These are phyloP conservation scores for Tricholomella constricta DNA, from an alignment of 768 basidiomycete species.

Conservation along the genomic window DNA sequence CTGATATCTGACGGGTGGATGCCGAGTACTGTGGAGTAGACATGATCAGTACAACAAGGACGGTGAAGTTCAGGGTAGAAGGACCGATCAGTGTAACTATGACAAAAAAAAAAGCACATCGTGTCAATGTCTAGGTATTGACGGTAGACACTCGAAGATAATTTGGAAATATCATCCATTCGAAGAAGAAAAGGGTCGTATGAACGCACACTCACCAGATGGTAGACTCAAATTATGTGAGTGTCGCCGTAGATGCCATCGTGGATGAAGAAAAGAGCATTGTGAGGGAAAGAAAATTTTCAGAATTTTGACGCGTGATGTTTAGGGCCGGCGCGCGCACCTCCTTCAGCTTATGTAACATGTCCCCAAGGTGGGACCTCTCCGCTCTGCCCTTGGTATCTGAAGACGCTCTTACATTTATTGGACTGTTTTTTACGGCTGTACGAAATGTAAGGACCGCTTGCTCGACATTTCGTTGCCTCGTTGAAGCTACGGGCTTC, in stretches of 20 bases:
- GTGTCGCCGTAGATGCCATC: background rate
- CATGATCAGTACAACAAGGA: conserved; percentile 1
- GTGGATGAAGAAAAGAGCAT: background rate
- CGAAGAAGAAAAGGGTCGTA: conserved; percentile 27
- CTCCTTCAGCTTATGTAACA: background rate
- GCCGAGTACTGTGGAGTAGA: background rate
- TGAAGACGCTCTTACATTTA: no score
- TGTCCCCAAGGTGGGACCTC: no score
- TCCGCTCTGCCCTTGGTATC: no score
- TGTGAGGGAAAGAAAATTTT: conserved; percentile 11
- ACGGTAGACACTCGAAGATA: conserved; percentile 51
- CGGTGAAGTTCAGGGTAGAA: conserved; percentile 10
- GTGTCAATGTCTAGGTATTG: conserved; percentile 54
- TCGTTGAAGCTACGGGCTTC: background rate
- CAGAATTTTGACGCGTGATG: conserved; percentile 9
- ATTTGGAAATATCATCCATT: conserved; percentile 59
- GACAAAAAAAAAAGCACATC: conserved; percentile 66
- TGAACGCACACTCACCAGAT: background rate
- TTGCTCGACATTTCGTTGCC: no score
- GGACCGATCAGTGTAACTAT: conserved; percentile 90
- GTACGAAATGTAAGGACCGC: no score
- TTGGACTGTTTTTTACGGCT: no score
- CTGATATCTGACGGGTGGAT: background rate
- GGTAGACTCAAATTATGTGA: background rate
- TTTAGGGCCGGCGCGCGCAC: conserved; percentile 21